Evolutionary conservation across 177 flowering plant species (phyloP).

Genomic region (Vitis hybrid): DNA sequence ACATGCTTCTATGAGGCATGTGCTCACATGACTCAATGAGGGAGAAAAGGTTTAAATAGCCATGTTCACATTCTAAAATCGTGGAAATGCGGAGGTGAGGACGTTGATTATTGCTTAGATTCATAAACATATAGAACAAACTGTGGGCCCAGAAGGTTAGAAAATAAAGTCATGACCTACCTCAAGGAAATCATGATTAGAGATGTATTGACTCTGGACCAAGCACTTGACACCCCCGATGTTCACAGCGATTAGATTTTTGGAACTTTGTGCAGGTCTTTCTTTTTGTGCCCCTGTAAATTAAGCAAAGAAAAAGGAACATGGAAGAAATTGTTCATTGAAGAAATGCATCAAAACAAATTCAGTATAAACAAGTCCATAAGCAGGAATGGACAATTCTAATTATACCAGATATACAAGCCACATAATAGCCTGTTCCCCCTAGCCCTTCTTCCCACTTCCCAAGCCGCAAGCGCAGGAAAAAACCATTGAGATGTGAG

Average conservation of each 20-base stretch:
- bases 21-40: background rate
- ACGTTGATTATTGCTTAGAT: background rate
- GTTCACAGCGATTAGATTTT: slow-evolving; percentile 42
- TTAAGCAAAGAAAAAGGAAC: background rate
- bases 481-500: slow-evolving; percentile 60
- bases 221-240: slow-evolving; percentile 58
- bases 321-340: slow-evolving; percentile 2
- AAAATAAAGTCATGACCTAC: slow-evolving; percentile 28
- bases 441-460: slow-evolving; percentile 62
- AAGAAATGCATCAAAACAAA: too few relatives aligned
- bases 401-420: slow-evolving; percentile 58
- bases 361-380: background rate
- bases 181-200: slow-evolving; percentile 89
- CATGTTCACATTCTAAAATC: background rate
- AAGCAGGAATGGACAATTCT: background rate
- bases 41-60: background rate
- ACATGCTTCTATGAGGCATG: background rate
- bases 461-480: slow-evolving; percentile 62
- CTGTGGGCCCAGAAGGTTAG: too few relatives aligned
- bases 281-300: slow-evolving; percentile 41
- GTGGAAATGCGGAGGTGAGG: too few relatives aligned
- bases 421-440: slow-evolving; percentile 69
- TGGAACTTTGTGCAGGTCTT: slow-evolving; percentile 20
- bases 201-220: slow-evolving; percentile 64
- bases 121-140: background rate